Conservation (phyloP, 1,284 basidiomycete species). For the Sporisorium sorghi region DNA sequence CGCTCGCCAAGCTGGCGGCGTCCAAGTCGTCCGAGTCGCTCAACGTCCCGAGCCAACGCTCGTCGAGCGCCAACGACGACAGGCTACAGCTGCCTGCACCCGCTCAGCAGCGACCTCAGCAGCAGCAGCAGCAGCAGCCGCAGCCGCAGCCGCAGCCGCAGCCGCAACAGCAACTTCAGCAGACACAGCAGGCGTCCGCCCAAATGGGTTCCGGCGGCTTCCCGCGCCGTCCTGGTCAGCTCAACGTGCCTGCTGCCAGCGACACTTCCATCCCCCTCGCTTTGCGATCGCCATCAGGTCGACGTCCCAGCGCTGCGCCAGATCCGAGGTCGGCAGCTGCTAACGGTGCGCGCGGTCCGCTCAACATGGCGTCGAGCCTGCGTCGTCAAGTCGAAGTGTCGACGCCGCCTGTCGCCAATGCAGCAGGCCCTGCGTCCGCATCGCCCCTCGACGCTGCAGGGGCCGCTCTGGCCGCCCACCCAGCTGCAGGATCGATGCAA, state of each 20-base stretch:
- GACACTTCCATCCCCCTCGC: constrained; percentile 43
- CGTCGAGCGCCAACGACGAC: constrained; percentile 26
- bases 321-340: constrained; percentile 39
- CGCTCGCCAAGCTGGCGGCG: constrained; percentile 36
- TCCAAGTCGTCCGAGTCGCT: constrained; percentile 48
- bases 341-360: constrained; percentile 17
- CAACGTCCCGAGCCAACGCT: constrained; percentile 28
- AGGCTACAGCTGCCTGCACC: constrained; percentile 30
- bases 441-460: constrained; percentile 38
- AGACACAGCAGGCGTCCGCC: constrained; percentile 7
- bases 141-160: constrained; percentile 28
- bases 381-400: constrained; percentile 58
- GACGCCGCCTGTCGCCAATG: constrained; percentile 26
- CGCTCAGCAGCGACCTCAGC: constrained; percentile 28
- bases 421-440: constrained; percentile 3
- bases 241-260: constrained; percentile 25
- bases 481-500: background rate
- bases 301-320: constrained; percentile 58
- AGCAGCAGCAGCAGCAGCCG: constrained; percentile 12
- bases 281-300: constrained; percentile 53
- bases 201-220: background rate
- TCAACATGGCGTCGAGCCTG: constrained; percentile 53
- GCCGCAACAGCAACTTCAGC: constrained; percentile 11
- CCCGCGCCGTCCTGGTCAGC: constrained; percentile 36
- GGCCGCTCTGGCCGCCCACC: constrained; percentile 12